phyloP scores from a whole-genome alignment of 768 basidiomycete species.

The Termitomyces titanicus region DNA sequence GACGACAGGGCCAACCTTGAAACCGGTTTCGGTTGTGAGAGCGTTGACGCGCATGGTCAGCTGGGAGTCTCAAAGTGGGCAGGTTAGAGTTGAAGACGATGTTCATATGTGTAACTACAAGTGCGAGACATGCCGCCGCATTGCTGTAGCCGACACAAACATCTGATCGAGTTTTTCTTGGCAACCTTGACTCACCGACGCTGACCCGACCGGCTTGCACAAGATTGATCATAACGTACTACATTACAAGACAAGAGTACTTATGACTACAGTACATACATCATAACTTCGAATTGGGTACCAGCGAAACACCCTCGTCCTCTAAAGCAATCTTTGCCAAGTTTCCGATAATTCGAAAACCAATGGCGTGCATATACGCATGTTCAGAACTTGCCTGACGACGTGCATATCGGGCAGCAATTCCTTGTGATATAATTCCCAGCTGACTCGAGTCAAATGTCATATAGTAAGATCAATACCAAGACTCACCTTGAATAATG shows the following conservation, averaged over 20 bases:
- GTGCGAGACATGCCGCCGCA: not conserved
- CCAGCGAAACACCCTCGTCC: slow-evolving; percentile 40
- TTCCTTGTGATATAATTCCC: slow-evolving; percentile 84
- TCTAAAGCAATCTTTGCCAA: slow-evolving; percentile 60
- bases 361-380: slow-evolving; percentile 42
- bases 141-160: not conserved
- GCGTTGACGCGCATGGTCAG: slow-evolving; percentile 39
- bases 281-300: slow-evolving; percentile 30
- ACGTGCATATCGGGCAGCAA: slow-evolving; percentile 80
- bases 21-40: slow-evolving; percentile 57
- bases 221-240: too few relatives aligned
- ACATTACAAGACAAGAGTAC: too few relatives aligned
- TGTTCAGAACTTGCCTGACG: slow-evolving; percentile 88
- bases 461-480: not conserved
- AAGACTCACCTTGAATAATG: slow-evolving; percentile 67
- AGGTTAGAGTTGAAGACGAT: not conserved
- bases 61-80: not conserved
- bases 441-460: slow-evolving; percentile 35
- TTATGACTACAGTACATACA: slow-evolving; percentile 21
- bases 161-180: not conserved
- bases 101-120: too few relatives aligned
- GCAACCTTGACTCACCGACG: not conserved
- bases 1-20: slow-evolving; percentile 68
- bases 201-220: not conserved
- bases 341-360: slow-evolving; percentile 61